Conservation (phyloP, 1,284 basidiomycete species). For the Polyporus tsugae region DNA sequence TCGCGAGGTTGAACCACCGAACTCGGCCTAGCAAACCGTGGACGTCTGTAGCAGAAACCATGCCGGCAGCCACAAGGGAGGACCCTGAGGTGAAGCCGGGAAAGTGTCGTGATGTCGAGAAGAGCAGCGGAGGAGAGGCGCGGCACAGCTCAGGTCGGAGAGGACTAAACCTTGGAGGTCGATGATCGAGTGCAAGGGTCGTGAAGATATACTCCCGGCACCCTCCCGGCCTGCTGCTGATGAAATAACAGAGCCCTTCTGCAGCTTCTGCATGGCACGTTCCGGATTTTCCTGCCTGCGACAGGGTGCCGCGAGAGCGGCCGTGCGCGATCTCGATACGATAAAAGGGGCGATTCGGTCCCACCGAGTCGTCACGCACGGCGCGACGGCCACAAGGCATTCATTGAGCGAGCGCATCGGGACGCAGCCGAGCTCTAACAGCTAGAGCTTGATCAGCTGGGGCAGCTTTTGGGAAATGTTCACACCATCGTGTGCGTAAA, state of each 20-base stretch:
- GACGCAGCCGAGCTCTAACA: constrained; percentile 9
- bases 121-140: neutral
- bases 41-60: neutral
- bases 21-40: constrained; percentile 15
- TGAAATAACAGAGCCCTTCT: constrained; percentile 3
- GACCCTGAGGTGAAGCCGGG: constrained; percentile 3
- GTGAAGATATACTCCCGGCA: constrained; percentile 17
- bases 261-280: constrained; percentile 1
- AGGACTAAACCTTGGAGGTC: constrained; percentile 10
- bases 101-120: neutral
- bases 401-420: neutral
- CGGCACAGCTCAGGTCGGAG: constrained; percentile 9
- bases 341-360: constrained; percentile 18
- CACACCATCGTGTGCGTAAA: neutral
- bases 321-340: constrained; percentile 10
- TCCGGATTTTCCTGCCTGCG: constrained; percentile 7
- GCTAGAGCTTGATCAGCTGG: constrained; percentile 7
- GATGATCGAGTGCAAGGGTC: neutral
- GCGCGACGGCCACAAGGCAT: neutral
- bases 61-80: neutral
- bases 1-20: constrained; percentile 45
- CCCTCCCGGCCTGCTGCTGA: constrained; percentile 1
- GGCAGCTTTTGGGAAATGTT: neutral
- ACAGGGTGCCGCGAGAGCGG: constrained; percentile 12
- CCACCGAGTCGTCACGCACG: neutral